phyloP scores from a whole-genome alignment of 768 basidiomycete genomes.

The Pulveroboletus sp. region DNA sequence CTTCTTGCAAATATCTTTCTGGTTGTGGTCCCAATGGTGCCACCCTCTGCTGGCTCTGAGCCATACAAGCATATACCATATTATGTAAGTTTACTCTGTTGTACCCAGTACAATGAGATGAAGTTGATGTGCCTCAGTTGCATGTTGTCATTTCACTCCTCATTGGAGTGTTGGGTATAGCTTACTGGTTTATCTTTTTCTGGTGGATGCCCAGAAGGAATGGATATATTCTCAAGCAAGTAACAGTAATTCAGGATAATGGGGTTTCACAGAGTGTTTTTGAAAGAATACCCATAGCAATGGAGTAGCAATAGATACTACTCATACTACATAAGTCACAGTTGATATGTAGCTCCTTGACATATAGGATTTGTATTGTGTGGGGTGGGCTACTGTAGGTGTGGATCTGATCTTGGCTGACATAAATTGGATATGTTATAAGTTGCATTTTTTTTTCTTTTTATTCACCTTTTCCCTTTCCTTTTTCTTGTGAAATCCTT shows the following conservation, averaged over 20 bases:
- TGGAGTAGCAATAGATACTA: not conserved
- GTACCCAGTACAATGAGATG: not conserved
- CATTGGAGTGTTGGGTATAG: conserved; percentile 44
- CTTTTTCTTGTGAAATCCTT: too few relatives aligned
- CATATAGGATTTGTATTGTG: not conserved
- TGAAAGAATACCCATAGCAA: conserved; percentile 30
- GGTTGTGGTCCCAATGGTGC: conserved; percentile 54
- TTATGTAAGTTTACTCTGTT: conserved; percentile 44
- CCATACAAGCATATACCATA: conserved; percentile 62
- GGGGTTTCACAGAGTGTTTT: conserved; percentile 54
- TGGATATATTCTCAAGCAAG: conserved; percentile 47
- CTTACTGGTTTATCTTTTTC: conserved; percentile 55
- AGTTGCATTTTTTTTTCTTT: too few relatives aligned
- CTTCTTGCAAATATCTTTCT: conserved; percentile 64
- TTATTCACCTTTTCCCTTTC: too few relatives aligned
- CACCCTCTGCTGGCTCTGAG: conserved; percentile 47
- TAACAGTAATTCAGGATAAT: conserved; percentile 48
- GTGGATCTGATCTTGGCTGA: too few relatives aligned
- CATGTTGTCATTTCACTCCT: conserved; percentile 45
- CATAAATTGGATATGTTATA: too few relatives aligned
- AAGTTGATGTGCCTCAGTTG: conserved; percentile 30
- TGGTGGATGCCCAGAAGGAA: conserved; percentile 44
- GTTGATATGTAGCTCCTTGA: not conserved
- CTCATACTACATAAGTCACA: not conserved
- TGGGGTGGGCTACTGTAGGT: too few relatives aligned